Base-by-base conservation (phyloP, 176 grass and related monocot genomes). In the Ampelocalamus luodianensis region DNA sequence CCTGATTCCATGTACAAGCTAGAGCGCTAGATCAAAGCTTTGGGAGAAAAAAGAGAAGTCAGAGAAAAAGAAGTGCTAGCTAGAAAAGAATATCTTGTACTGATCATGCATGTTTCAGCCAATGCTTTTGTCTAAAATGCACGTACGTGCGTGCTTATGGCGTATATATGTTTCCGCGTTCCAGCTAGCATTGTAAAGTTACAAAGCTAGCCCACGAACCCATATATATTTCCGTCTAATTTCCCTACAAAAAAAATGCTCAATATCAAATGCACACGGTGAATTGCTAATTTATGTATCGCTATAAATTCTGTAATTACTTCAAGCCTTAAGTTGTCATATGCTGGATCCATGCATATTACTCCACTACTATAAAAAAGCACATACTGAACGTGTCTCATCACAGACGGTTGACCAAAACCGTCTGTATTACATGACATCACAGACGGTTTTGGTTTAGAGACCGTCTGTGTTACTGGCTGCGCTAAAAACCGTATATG, bases 181-280 rank as follows among this genome's bases (percentile, higher is more conserved):
- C 74, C 75, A 79, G 83, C 74, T 84, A 74, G 71, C 39, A 1
- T 50, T 50, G 50, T 53, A 49, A 83, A 83, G 68, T 82, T 72
- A 23, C 53, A 26, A 72, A 63, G 1, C 10, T n/a, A 15, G 5
- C 36, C 20, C 66, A 71, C 36, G 50, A n/a, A 29, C 34, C 46
- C 43, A 43, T 56, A 34, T 7, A n/a, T 26, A 44, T 12, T 11
- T 18, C 22, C 3, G 49, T 11, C 22, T 27, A 6, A 20, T 29
- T 71, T 18, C 3, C 40, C 40, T 43, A 43, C 40, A 13, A 12
- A 46, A 46, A 40, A 13, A 18, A 54, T 10, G 58, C 44, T 80
- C 53, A 61, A 22, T 4, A 29, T 50, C 26, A 14, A 20, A 42
- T 29, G 11, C 55, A 23, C 40, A 73, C 11, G 68, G n/a, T 11